phyloP scores from a whole-genome alignment of 441 rosid genomes.

The Codiaeum variegatum region DNA sequence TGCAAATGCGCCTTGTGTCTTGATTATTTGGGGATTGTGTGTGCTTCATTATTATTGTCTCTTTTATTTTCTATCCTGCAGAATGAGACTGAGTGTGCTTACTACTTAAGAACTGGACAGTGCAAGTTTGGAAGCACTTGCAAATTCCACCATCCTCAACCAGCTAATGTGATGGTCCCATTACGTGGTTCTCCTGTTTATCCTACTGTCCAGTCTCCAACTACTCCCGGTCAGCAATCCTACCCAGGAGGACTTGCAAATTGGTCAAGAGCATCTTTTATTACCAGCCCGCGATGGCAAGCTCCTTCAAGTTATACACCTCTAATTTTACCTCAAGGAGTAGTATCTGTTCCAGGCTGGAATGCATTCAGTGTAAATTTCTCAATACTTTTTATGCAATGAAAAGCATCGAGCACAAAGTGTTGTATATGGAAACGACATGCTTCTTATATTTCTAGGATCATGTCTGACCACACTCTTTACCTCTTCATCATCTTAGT shows the following conservation, averaged over 20 bases:
- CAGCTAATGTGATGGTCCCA: slow-evolving; percentile 78
- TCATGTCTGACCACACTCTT: not conserved
- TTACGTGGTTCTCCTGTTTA: slow-evolving; percentile 73
- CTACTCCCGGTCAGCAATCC: slow-evolving; percentile 74
- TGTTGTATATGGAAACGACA: slow-evolving; percentile 1
- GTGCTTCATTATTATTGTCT: not conserved
- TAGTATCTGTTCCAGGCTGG: slow-evolving; percentile 94
- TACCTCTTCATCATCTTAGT: not conserved
- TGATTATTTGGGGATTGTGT: not conserved
- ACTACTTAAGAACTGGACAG: slow-evolving; percentile 92
- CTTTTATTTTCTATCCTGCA: slow-evolving; percentile 31
- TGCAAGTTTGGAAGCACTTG: slow-evolving; percentile 95
- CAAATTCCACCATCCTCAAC: slow-evolving; percentile 97
- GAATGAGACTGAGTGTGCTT: slow-evolving; percentile 88
- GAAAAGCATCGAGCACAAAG: slow-evolving; percentile 1
- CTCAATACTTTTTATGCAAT: slow-evolving; percentile 19
- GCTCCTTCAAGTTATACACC: slow-evolving; percentile 86
- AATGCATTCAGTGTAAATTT: slow-evolving; percentile 79
- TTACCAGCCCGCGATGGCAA: slow-evolving; percentile 97
- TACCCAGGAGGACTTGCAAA: slow-evolving; percentile 62
- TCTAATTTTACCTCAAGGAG: slow-evolving; percentile 82
- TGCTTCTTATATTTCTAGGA: not conserved
- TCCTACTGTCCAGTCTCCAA: slow-evolving; percentile 69
- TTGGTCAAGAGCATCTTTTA: slow-evolving; percentile 91
- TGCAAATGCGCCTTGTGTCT: not conserved